These are phyloP conservation scores for Polygonum maritimum DNA, from an alignment of 148 eudicot genomes.

Conservation along the genomic window DNA sequence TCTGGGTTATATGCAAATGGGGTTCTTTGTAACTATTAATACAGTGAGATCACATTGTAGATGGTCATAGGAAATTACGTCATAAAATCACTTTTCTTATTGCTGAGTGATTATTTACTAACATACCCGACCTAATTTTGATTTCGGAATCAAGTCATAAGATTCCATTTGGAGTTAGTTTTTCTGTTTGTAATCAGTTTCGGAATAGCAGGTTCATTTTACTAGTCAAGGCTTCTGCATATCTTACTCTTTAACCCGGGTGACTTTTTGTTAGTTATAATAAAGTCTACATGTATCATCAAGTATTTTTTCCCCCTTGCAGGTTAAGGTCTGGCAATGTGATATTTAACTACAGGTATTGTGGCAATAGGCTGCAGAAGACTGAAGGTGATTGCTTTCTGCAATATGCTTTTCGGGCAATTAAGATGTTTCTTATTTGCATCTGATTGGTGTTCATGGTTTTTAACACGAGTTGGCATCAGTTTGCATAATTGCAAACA, in stretches of 20 bases:
- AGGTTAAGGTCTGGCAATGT: slow-evolving; percentile 98
- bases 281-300: background rate
- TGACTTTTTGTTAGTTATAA: background rate
- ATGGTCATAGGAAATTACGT: background rate
- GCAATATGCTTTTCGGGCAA: background rate
- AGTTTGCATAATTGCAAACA: slow-evolving; percentile 5
- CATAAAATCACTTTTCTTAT: background rate
- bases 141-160: background rate
- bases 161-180: background rate
- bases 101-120: background rate
- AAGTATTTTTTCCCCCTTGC: slow-evolving; percentile 8
- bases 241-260: background rate
- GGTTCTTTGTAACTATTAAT: background rate
- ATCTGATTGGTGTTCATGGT: background rate
- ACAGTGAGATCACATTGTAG: background rate
- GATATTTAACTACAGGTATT: slow-evolving; percentile 77
- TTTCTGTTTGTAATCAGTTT: background rate
- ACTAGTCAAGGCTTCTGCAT: background rate
- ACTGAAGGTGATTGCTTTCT: slow-evolving; percentile 63
- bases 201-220: background rate
- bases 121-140: background rate
- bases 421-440: background rate
- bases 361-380: slow-evolving; percentile 62
- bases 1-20: background rate
- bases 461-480: background rate